Evolutionary conservation across 1,284 basidiomycete species (phyloP), one percentile per base, ranked within the genome.

Genomic region (Thecaphora thlaspeos): DNA sequence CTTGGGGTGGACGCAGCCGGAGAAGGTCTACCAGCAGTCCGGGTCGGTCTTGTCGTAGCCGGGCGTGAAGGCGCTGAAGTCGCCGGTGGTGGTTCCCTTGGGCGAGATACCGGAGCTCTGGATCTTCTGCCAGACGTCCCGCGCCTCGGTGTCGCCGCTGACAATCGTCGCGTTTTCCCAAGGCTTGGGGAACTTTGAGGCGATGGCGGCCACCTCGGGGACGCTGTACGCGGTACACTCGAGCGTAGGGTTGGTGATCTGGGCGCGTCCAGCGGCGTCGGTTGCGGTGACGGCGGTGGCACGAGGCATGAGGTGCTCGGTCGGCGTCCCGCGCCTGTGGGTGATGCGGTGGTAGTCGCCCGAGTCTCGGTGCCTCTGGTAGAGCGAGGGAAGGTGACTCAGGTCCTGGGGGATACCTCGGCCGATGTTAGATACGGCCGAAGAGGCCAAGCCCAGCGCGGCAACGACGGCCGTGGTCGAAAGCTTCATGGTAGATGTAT

Each of bases 81-180:
- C 57, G 23, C 61, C 65, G 17, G 64, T 64, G 48, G 46, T 53
- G 10, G 73, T 78, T 12, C 79, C 79, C 57, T 80, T 65, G 38
- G 78, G 74, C 18, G 49, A 69, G 38, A 71, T 63, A 36, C 68
- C 66, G 37, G 75, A 75, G 1, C 75, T 59, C 46, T 71, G 53
- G 59, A 71, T 69, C 78, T 48, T 53, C 21, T 41, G 22, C 70
- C 70, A 74, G 18, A 80, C 60, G 1, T 48, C 40, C 12, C 61
- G 47, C 3, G 81, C 81, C 23, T 73, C 74, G 0, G 76, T 70
- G 55, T 82, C 81, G 21, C 68, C 69, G 0, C 69, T 28, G 2
- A 80, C 62, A 34, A 82, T 73, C 37, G 51, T 54, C 12, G 80
- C 80, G 3, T 76, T 77, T 9, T 75, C 39, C 80, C 80, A 81